Percentiles rank a stretch among this genome's conserved stretches.
Conservation (phyloP, 1,139 yeast species). For the Chernovozyma aurita region DNA sequence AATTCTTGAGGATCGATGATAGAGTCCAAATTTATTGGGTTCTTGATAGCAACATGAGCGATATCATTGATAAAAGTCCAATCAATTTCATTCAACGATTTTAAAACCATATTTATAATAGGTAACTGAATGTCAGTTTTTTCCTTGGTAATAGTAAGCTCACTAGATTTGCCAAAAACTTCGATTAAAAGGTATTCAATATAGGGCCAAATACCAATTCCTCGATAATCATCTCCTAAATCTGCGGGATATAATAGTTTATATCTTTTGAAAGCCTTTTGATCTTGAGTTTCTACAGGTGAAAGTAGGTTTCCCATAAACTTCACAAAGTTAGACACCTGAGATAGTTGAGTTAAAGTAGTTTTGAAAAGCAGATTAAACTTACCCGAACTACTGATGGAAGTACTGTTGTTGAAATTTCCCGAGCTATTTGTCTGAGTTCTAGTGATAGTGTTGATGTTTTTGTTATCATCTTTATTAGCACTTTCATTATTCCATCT, state of each 20-base stretch:
- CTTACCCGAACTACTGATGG: slow-evolving; percentile 12
- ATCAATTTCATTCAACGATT: slow-evolving; percentile 58
- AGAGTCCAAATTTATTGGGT: slow-evolving; percentile 42
- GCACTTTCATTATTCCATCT: not conserved
- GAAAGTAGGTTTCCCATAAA: slow-evolving; percentile 38
- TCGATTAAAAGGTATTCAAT: slow-evolving; percentile 67
- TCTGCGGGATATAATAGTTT: slow-evolving; percentile 57
- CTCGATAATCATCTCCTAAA: slow-evolving; percentile 59
- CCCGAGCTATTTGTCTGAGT: slow-evolving; percentile 1
- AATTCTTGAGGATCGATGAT: slow-evolving; percentile 34
- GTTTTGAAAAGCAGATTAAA: slow-evolving; percentile 30
- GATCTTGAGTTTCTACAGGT: slow-evolving; percentile 17
- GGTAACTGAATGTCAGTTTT: slow-evolving; percentile 47
- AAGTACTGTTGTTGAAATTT: slow-evolving; percentile 1
- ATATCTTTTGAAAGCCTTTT: slow-evolving; percentile 33
- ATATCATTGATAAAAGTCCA: slow-evolving; percentile 52
- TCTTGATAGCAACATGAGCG: slow-evolving; percentile 22
- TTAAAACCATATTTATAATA: slow-evolving; percentile 47
- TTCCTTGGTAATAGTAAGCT: slow-evolving; percentile 28
- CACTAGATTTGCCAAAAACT: slow-evolving; percentile 48
- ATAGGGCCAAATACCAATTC: slow-evolving; percentile 74
- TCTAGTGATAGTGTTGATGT: slow-evolving; percentile 1
- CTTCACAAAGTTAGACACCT: slow-evolving; percentile 58
- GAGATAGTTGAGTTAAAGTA: slow-evolving; percentile 41
- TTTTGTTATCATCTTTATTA: not conserved